Evolutionary conservation across 805 yeast genomes (phyloP).

Genomic region (Yarrowia sp.): DNA sequence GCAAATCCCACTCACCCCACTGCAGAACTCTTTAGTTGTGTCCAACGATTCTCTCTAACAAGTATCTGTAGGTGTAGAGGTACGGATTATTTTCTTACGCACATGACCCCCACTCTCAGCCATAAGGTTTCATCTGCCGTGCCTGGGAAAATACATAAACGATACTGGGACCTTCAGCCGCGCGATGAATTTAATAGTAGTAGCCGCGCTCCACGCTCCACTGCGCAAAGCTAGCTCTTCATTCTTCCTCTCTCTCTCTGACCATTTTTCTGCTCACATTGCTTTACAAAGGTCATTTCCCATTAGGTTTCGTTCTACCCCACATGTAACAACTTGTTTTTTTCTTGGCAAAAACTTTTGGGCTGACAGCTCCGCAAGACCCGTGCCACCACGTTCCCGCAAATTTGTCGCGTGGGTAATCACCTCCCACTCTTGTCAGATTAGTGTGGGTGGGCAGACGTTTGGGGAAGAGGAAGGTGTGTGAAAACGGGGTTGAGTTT

Average conservation of each 20-base stretch:
- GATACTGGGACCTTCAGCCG: background rate
- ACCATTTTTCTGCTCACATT: background rate
- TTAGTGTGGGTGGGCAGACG: background rate
- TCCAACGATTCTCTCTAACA: background rate
- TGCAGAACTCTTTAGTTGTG: conserved; percentile 1
- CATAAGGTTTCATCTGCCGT: background rate
- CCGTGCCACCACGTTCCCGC: background rate
- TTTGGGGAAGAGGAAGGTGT: background rate
- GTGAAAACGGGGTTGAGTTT: background rate
- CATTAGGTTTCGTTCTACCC: background rate
- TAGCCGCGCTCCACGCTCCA: background rate
- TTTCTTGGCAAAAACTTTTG: background rate
- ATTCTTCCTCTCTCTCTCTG: background rate
- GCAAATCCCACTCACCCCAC: background rate
- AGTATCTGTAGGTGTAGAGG: background rate
- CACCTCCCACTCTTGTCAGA: background rate
- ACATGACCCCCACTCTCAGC: background rate
- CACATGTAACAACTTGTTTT: background rate
- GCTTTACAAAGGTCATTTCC: background rate
- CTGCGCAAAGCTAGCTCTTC: background rate
- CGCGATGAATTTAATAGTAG: background rate
- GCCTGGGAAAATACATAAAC: background rate
- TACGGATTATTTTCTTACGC: background rate
- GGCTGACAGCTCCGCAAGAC: background rate
- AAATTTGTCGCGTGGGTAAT: background rate